These are phyloP conservation scores for Coprinellus aureogranulatus DNA, from an alignment of 768 basidiomycete species.

Conservation along the genomic window DNA sequence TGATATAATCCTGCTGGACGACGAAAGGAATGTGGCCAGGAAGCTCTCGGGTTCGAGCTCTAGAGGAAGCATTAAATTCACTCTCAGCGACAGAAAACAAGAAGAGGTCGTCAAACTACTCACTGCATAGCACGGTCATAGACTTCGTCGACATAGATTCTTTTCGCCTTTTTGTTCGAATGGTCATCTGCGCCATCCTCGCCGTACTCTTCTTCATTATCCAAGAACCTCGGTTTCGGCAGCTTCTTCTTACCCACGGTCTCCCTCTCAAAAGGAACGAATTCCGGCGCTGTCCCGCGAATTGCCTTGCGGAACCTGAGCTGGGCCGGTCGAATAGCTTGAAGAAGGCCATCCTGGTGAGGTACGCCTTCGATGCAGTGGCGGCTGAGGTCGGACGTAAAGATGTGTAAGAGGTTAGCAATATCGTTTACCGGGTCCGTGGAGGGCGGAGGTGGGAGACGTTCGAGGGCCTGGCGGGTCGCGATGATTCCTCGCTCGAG, in stretches of 20 bases:
- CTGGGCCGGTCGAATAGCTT: slow-evolving; percentile 51
- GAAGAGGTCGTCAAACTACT: not conserved
- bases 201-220: slow-evolving; percentile 18
- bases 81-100: not conserved
- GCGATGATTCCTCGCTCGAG: slow-evolving; percentile 42
- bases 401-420: slow-evolving; percentile 43
- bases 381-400: slow-evolving; percentile 41
- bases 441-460: slow-evolving; percentile 52
- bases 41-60: slow-evolving; percentile 69
- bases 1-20: slow-evolving; percentile 53
- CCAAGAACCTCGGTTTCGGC: slow-evolving; percentile 17
- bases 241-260: slow-evolving; percentile 13
- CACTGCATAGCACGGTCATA: not conserved
- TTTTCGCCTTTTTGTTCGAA: not conserved
- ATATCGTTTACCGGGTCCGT: slow-evolving; percentile 58
- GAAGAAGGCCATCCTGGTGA: slow-evolving; percentile 50
- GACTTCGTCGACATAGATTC: not conserved
- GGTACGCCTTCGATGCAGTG: slow-evolving; percentile 53
- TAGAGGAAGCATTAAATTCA: slow-evolving; percentile 47
- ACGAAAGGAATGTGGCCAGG: slow-evolving; percentile 66
- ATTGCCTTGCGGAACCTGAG: slow-evolving; percentile 47
- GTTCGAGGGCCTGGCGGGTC: slow-evolving; percentile 30
- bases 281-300: slow-evolving; percentile 53
- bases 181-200: not conserved
- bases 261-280: slow-evolving; percentile 44